Base-by-base conservation (phyloP, 2,329 filamentous ascomycete genomes). In the Zymoseptoria passerinii region DNA sequence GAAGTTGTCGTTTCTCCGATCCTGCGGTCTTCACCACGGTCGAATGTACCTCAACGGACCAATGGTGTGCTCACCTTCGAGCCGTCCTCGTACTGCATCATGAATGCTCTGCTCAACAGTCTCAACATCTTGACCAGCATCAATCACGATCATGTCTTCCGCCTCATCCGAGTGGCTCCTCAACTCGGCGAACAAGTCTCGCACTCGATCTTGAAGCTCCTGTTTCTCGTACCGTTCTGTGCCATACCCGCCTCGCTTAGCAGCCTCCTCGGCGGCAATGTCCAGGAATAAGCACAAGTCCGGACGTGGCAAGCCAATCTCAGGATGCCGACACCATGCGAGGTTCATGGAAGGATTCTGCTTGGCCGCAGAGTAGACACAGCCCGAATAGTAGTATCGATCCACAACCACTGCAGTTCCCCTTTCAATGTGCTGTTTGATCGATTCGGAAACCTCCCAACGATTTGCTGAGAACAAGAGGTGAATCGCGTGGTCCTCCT, bases 341-440 rank as follows among this genome's bases (percentile, higher is more conserved):
- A 96, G 78, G 0, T 81, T 77, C 10, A 96, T 80, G 1, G 78
- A 73, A 0, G 86, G 83, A 65, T 89, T 90, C 50, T 83, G 79
- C 71, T 97, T 97, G 3, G 94, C 92, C 0, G 90, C 90, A 23
- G 87, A 90, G 77, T 97, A 99, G 53, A 96, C 90, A 58, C 92
- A 89, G 56, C 94, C 94, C 19, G 89, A 94, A 77, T 96, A 92
- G 72, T 95, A 95, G 77, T 97, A 99, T 52, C 94, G 86, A 74
- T 99, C 94, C 65, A 92, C 86, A 48, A 99, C 79, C 29, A 99
- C 81, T 0, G 84, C 94, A 19, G 80, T 85, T 8, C 92, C 92
- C 1, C 78, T 73, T 0, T 78, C 75, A 5, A 96, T 77, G 6
- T 71, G 70, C 20, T 66, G 53, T 61, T 69, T 65, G 28, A 79